Base-by-base conservation (phyloP, 805 yeast genomes). In the Huiozyma sinensis region DNA sequence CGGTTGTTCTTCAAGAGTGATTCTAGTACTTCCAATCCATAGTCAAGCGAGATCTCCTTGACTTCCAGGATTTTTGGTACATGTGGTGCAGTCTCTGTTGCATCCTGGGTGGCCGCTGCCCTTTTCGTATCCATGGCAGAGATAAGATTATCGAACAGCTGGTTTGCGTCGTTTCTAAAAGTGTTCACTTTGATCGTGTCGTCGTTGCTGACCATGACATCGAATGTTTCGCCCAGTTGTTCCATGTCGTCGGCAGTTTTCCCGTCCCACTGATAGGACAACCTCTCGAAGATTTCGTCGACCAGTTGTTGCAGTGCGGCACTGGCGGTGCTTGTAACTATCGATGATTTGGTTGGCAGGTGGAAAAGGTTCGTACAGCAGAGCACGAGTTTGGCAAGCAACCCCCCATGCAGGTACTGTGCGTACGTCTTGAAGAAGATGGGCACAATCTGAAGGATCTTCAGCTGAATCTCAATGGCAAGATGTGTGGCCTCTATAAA, bases 301-400 rank as follows among this genome's bases (percentile, higher is more conserved):
- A 88, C 72, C 37, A 92, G 65, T 59, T 92, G 97, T 49, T 88
- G 94, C 39, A 88, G 72, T 3, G 97, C 87, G 2, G 97, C 98
- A 41, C 86, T 79, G 0, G 97, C 96, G 0, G 97, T 85, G 54
- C 88, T 89, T 10, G 77, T 72, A 5, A 92, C 95, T 52, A 85
- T 84, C 0, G 83, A 76, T 5, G 80, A 73, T 52, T 83, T 82
- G 48, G 77, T 82, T 10, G 78, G 72, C 10, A 77, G 66, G 45
- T 85, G 88, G 41, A 92, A 69, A 32, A 77, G 72, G 38, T 50
- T 56, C 0, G 92, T 73, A 57, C 95, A 85, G 2, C 90, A 77
- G 24, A 69, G 66, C 17, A 90, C 64, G 9, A 86, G 61, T 48
- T 75, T 75, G 6, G 79, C 67, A 33, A 88, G 67, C 11, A 75